Evolutionary conservation across 2,329 filamentous ascomycete genomes (phyloP).

Genomic region (Xylariales sp.): DNA sequence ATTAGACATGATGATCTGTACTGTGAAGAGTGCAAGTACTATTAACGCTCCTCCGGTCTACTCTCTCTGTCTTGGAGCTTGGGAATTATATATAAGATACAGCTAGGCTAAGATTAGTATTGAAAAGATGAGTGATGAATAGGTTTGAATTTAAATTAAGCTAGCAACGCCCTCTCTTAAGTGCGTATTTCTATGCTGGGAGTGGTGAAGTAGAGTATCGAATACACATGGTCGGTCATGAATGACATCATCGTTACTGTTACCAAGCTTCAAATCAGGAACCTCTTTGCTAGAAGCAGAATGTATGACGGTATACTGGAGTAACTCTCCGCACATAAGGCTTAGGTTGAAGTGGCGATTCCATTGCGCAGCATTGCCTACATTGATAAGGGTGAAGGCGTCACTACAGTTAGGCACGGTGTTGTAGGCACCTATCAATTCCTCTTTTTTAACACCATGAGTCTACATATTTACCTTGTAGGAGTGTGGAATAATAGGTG

Average conservation of each 20-base stretch:
- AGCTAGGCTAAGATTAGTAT: neutral
- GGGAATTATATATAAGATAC: neutral
- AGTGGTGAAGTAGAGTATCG: neutral
- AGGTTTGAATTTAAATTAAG: neutral
- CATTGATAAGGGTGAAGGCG: neutral
- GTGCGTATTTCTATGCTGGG: conserved; percentile 1
- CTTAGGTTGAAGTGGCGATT: neutral
- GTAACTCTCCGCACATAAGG: conserved; percentile 30
- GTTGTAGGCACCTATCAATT: neutral
- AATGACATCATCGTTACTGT: conserved; percentile 47
- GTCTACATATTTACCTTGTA: no score
- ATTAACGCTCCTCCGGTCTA: neutral
- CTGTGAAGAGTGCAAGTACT: neutral
- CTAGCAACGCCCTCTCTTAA: neutral
- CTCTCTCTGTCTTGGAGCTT: neutral
- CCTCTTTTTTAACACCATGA: neutral
- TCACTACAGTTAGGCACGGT: neutral
- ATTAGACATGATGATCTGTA: conserved; percentile 43
- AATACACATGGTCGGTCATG: conserved; percentile 24
- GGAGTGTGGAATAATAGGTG: no score
- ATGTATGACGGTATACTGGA: conserved; percentile 43
- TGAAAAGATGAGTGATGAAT: neutral
- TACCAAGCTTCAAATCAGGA: conserved; percentile 36
- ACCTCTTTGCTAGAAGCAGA: conserved; percentile 24
- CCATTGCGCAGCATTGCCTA: neutral